Base-by-base conservation (phyloP, 2,329 filamentous ascomycete species). In the Paraconiothyrium sp. region DNA sequence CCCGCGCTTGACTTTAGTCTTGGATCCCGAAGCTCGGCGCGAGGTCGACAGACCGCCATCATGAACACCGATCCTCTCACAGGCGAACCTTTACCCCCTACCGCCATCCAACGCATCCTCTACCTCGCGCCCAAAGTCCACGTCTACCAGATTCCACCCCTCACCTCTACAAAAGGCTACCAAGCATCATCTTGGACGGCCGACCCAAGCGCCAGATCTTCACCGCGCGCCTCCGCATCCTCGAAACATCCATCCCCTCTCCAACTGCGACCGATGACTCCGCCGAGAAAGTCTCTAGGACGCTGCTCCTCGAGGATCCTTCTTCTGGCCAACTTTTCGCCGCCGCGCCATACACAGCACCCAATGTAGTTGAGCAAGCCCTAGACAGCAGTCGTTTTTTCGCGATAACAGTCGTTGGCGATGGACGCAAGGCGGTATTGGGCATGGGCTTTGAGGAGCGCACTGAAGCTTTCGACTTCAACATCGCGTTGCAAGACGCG, bases 371-470 rank as follows among this genome's bases (percentile, higher is more conserved):
- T 50, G 92, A 95, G 80, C 86, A 92, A 67, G 91, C 92, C 22
- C 82, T 91, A 24, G 93, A 97, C 76, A 92, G 89, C 73, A 89
- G 87, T 63, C 87, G 93, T 37, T 97, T 97, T 84, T 97, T 97
- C 74, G 93, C 93, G 6, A 76, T 97, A 39, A 85, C 91, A 14
- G 92, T 97, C 1, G 88, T 92, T 61, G 92, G 93, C 64, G 90
- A 89, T 39, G 85, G 91, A 1, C 85, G 90, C 69, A 94, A 93
- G 77, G 93, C 93, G 11, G 86, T 91, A 49, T 80, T 97, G 61
- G 93, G 93, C 10, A 88, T 97, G 67, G 93, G 93, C 10, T 97
- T 96, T 74, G 92, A 96, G 82, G 92, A 97, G 78, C 84, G 93
- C 54, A 89, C 88, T 72, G 92, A 94, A 70, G 92, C 93, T 1